These are phyloP conservation scores for Phialocephala subalpina DNA, from an alignment of 2,329 filamentous ascomycete genomes.

Conservation along the genomic window DNA sequence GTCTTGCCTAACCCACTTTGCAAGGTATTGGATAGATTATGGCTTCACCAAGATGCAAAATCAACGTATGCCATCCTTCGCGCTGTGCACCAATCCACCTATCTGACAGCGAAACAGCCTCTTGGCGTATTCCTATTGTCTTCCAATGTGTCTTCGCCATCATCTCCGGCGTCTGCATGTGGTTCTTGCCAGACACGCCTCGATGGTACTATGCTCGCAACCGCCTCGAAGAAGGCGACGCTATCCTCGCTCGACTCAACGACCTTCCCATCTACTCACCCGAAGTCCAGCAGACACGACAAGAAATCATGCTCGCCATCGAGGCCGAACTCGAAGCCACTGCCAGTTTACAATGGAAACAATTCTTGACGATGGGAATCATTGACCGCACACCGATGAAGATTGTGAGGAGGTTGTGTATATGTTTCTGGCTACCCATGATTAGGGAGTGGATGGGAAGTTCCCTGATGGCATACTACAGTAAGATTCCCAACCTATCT, in stretches of 20 bases:
- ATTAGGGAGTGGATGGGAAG: constrained; percentile 30
- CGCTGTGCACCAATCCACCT: neutral
- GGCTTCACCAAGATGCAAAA: constrained; percentile 33
- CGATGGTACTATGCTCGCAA: constrained; percentile 44
- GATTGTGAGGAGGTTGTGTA: constrained; percentile 47
- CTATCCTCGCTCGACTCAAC: constrained; percentile 22
- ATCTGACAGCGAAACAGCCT: neutral
- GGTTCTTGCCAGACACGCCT: constrained; percentile 43
- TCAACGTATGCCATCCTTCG: constrained; percentile 16
- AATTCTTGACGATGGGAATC: constrained; percentile 2
- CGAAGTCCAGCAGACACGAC: constrained; percentile 36
- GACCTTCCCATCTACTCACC: constrained; percentile 15
- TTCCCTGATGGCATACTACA: constrained; percentile 6
- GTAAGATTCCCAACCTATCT: neutral
- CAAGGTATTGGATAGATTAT: constrained; percentile 31
- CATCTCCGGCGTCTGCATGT: constrained; percentile 38
- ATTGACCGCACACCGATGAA: constrained; percentile 47
- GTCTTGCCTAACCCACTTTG: neutral
- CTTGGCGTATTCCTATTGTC: constrained; percentile 42
- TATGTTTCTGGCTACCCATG: constrained; percentile 46
- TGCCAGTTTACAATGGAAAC: constrained; percentile 36
- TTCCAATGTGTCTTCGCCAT: constrained; percentile 44
- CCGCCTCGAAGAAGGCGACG: constrained; percentile 22
- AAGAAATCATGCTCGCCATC: constrained; percentile 42
- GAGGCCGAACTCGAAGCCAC: constrained; percentile 39